Conservation (phyloP, 176 grass and related monocot species). For the Aegilops speltoides region DNA sequence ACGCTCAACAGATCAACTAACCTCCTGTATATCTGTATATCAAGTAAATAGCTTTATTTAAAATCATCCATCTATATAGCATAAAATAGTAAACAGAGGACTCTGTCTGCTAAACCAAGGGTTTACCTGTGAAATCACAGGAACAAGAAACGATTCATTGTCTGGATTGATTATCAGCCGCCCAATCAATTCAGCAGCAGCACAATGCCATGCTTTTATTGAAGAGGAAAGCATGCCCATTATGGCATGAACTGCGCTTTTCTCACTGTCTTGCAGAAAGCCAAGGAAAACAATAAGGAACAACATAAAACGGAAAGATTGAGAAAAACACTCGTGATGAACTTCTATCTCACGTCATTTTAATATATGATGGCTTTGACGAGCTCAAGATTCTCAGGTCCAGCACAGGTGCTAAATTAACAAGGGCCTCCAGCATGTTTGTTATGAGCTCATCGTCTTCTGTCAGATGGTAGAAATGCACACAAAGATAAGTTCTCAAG, state of each 20-base stretch:
- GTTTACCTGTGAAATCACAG: constrained; percentile 62
- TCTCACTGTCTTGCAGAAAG: constrained; percentile 62
- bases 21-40: constrained; percentile 76
- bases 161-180: constrained; percentile 98
- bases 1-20: constrained; percentile 92
- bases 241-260: constrained; percentile 86
- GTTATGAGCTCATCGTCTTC: constrained; percentile 98
- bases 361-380: constrained; percentile 84
- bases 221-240: constrained; percentile 96
- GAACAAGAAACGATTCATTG: constrained; percentile 91
- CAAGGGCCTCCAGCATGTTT: constrained; percentile 94
- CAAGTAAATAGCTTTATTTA: background rate
- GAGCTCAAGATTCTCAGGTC: constrained; percentile 98
- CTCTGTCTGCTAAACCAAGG: background rate
- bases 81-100: background rate
- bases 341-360: constrained; percentile 70
- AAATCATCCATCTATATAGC: constrained; percentile 30
- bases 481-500: constrained; percentile 12
- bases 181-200: constrained; percentile 94
- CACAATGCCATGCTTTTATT: constrained; percentile 91
- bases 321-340: background rate
- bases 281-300: constrained; percentile 6
- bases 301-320: constrained; percentile 18
- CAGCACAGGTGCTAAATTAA: constrained; percentile 96
- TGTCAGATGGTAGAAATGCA: constrained; percentile 54